Evolutionary conservation across 2,329 filamentous ascomycete genomes (phyloP).

Genomic region (Fusarium concolor): DNA sequence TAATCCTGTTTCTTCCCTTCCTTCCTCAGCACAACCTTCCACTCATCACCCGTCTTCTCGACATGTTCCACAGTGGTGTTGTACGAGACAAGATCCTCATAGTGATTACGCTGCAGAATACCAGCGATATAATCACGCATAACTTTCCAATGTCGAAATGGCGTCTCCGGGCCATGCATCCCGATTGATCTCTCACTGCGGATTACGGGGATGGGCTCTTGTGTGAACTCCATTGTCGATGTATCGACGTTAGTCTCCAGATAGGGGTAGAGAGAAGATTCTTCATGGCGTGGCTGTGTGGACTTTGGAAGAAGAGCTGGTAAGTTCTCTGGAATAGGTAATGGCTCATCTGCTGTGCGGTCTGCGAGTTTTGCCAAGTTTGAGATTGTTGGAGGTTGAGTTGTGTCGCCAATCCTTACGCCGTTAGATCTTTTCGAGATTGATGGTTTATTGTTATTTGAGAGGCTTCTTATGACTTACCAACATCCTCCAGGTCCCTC

Average conservation of each 20-base stretch:
- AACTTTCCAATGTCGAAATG: slow-evolving; percentile 71
- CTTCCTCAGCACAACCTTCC: slow-evolving; percentile 62
- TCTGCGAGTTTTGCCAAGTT: slow-evolving; percentile 60
- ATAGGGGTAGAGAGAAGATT: slow-evolving; percentile 70
- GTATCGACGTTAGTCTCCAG: slow-evolving; percentile 74
- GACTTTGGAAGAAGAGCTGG: slow-evolving; percentile 59
- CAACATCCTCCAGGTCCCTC: slow-evolving; percentile 71
- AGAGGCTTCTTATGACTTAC: slow-evolving; percentile 51
- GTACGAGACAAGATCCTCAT: slow-evolving; percentile 64
- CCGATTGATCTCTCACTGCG: slow-evolving; percentile 47
- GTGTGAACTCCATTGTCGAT: slow-evolving; percentile 69
- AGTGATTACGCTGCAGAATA: slow-evolving; percentile 64
- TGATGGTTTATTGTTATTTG: not conserved
- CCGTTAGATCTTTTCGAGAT: not conserved
- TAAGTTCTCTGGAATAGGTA: slow-evolving; percentile 59
- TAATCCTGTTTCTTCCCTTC: slow-evolving; percentile 58
- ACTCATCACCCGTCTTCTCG: slow-evolving; percentile 62
- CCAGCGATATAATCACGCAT: slow-evolving; percentile 66
- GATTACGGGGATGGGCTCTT: slow-evolving; percentile 63
- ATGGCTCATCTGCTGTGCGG: slow-evolving; percentile 62
- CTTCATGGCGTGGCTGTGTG: slow-evolving; percentile 61
- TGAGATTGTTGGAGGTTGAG: slow-evolving; percentile 54
- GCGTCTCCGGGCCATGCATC: slow-evolving; percentile 66
- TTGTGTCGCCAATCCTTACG: slow-evolving; percentile 57
- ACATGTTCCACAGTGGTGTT: slow-evolving; percentile 71